Conservation (phyloP, 257 asterid genomes). For the Pogostemon cablin region DNA sequence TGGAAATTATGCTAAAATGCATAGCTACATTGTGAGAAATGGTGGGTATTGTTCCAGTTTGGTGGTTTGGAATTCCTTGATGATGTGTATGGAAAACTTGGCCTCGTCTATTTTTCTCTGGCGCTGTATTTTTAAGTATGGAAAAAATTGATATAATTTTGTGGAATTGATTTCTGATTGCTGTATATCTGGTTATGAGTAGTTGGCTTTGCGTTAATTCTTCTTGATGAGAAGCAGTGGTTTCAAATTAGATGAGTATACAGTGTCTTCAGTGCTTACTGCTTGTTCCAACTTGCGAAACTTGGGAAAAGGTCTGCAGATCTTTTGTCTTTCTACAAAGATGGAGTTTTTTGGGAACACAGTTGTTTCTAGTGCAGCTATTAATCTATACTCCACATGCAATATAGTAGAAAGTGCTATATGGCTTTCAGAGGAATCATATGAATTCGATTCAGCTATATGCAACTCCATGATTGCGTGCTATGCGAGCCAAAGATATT, state of each 20-base stretch:
- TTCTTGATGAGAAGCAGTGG: constrained; percentile 49
- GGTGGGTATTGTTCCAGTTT: constrained; percentile 47
- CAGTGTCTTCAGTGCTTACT: constrained; percentile 52
- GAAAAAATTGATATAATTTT: constrained; percentile 60
- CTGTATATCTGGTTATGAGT: constrained; percentile 48
- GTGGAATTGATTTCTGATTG: constrained; percentile 76
- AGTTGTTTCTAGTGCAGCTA: constrained; percentile 68
- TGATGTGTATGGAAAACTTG: constrained; percentile 70
- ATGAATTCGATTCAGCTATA: constrained; percentile 47
- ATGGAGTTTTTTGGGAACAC: constrained; percentile 56
- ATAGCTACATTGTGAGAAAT: constrained; percentile 51
- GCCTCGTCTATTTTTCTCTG: constrained; percentile 59
- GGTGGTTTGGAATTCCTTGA: constrained; percentile 66
- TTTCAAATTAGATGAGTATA: constrained; percentile 52
- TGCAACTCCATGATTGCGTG: constrained; percentile 71
- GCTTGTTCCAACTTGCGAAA: constrained; percentile 57
- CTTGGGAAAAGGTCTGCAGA: constrained; percentile 63
- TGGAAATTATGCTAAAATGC: constrained; percentile 55
- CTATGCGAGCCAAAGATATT: constrained; percentile 49
- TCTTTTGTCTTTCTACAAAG: constrained; percentile 58
- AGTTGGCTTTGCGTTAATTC: constrained; percentile 45
- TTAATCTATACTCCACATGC: constrained; percentile 72
- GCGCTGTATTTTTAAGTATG: constrained; percentile 58
- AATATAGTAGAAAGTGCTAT: constrained; percentile 56
- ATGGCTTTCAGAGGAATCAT: constrained; percentile 46